Percentiles rank a stretch among this genome's conserved stretches.
These are phyloP conservation scores for Lactifluus volemus DNA, from an alignment of 768 basidiomycete genomes.

Conservation along the genomic window DNA sequence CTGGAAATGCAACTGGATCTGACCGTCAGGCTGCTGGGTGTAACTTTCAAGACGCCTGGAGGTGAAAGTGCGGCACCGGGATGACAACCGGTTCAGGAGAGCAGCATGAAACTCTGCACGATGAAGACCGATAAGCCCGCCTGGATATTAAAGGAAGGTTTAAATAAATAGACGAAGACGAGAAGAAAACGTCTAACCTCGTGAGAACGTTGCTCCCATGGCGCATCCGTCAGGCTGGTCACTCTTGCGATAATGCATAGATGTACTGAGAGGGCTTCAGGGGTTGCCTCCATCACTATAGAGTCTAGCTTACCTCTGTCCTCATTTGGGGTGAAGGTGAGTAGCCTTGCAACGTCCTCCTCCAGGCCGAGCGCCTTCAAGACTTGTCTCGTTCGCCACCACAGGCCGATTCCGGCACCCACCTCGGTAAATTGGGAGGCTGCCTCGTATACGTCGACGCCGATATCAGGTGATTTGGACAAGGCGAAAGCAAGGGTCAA, in stretches of 20 bases:
- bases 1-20: conserved; percentile 45
- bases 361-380: conserved; percentile 24
- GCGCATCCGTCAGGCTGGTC: conserved; percentile 47
- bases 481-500: conserved; percentile 25
- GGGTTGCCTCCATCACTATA: neutral
- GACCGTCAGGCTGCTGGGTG: conserved; percentile 30
- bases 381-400: conserved; percentile 29
- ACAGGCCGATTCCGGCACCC: conserved; percentile 29
- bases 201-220: conserved; percentile 45
- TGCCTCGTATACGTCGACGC: conserved; percentile 30
- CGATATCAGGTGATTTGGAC: conserved; percentile 22
- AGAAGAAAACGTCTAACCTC: conserved; percentile 34
- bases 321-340: conserved; percentile 22
- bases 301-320: conserved; percentile 3
- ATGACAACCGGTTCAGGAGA: conserved; percentile 39
- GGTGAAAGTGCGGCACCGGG: conserved; percentile 39
- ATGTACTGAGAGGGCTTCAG: conserved; percentile 30
- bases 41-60: conserved; percentile 55
- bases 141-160: conserved; percentile 5
- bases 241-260: conserved; percentile 52
- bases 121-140: conserved; percentile 38
- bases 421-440: conserved; percentile 24
- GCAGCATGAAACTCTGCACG: conserved; percentile 59
- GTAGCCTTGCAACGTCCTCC: conserved; percentile 20
- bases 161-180: neutral